A percentile compares a stretch with the other conserved stretches of the same genome.
These are phyloP conservation scores for Talaromyces sp. DNA, from an alignment of 2,329 filamentous ascomycete species.

Conservation along the genomic window DNA sequence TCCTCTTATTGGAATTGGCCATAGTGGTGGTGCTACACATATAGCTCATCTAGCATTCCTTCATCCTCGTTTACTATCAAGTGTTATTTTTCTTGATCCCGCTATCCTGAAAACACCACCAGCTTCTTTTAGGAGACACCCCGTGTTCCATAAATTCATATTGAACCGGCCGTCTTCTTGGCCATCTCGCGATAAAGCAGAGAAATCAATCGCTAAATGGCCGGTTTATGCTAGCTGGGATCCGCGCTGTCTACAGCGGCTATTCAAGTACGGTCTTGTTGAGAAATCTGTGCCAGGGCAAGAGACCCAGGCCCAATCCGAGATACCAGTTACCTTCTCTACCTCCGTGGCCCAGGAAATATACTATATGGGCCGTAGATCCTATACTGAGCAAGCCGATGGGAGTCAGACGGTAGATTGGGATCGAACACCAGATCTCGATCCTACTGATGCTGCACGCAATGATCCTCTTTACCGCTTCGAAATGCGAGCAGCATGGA, in stretches of 20 bases:
- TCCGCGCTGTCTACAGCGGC: not conserved
- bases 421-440: not conserved
- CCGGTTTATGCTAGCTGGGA: not conserved
- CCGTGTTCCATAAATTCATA: constrained; percentile 2
- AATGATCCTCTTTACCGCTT: not conserved
- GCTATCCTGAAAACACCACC: not conserved
- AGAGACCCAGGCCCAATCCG: not conserved
- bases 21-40: not conserved
- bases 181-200: not conserved
- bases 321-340: not conserved
- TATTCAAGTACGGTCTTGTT: not conserved
- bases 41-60: not conserved
- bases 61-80: not conserved
- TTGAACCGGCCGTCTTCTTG: not conserved
- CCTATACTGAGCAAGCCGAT: not conserved
- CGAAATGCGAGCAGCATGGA: not conserved
- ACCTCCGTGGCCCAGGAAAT: not conserved
- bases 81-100: not conserved
- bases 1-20: not conserved
- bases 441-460: not conserved
- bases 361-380: not conserved
- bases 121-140: not conserved
- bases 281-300: not conserved
- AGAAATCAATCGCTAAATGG: not conserved
- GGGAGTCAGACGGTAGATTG: not conserved